Evolutionary conservation across 805 yeast genomes (phyloP), one percentile per base, ranked within the genome.

Genomic region (Zygoascus bituminiphila): DNA sequence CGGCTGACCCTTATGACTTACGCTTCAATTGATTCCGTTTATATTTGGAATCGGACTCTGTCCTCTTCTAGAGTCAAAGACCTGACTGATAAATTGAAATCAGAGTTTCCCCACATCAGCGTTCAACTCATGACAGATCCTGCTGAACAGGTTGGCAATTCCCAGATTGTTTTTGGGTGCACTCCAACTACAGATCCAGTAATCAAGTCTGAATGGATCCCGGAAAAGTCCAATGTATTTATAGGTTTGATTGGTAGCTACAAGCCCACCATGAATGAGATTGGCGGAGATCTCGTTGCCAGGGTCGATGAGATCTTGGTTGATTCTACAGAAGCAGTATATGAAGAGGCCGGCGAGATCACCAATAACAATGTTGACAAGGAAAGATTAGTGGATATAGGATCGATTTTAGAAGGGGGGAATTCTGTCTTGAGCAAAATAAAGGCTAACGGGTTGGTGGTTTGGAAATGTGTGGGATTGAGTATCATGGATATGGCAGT

Each of bases 211-310:
- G 22, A 43, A 36, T 24, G 36, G 36, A n/a, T 25, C 19, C n/a
- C 40, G 10, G 33, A 29, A 4, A 29, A 15, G 15, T 15, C 10
- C 3, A 23, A 7, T 5, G 40, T 37, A 37, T 47, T 47, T 35
- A 36, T 47, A 7, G 23, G 47, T 8, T 41, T 47, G 15, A 47
- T 47, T 14, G 50, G 50, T 9, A 42, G 47, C 22, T 47, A 47
- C 38, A 47, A 47, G 44, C 50, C 50, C 5, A 20, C 42, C 19
- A 47, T 47, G 50, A 35, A 44, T 15, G 50, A 47, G 36, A 43
- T 47, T 23, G 43, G 49, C 25, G 47, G 44, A 4, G 46, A 29
- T 31, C 24, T 31, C 12, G 10, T 43, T 5, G 25, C 29, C 7
- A 12, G 20, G 4, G 35, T 21, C 4, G 48, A 46, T 10, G 22